Base-by-base conservation (phyloP, 2,329 filamentous ascomycete genomes). In the Coniella vitis region DNA sequence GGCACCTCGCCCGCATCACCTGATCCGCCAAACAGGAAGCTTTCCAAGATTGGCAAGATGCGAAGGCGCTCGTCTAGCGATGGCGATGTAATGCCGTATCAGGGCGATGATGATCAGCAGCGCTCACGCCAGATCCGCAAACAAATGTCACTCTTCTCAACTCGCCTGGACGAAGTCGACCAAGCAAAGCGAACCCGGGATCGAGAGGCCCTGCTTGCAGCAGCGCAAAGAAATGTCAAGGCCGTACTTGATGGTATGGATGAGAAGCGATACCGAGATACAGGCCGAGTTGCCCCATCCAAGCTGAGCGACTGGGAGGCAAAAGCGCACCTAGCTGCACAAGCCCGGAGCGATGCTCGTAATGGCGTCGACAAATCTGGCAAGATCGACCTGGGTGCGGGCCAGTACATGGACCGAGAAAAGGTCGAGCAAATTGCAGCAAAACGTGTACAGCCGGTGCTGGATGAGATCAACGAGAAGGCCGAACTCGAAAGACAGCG, bases 151-250 rank as follows among this genome's bases (percentile, higher is more conserved):
- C 71, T 86, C 32, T 83, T 95, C 61, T 86, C 82, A 40, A 81
- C 72, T 55, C 80, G 79, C 51, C 57, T 90, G 9, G 78, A 78
- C 2, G 74, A 84, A 54, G 78, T 89, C 1, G 87, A 93, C 58
- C 74, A 77, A 47, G 79, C 84, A 59, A 91, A 91, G 66, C 78
- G 86, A 37, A 75, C 84, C 51, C 75, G 79, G 38, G 90, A 95
- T 57, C 84, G 88, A 12, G 84, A 86, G 47, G 74, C 78, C 2
- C 70, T 97, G 1, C 72, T 95, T 55, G 85, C 85, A 9, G 82
- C 83, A 3, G 91, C 91, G 2, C 86, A 90, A 61, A 82, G 86
- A 38, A 95, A 95, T 56, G 91, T 96, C n/a, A 81, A 84, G 56
- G 82, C 83, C 17, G 81, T 79, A 37, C 77, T 96, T 56, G 81